Percentiles rank a stretch among this genome's conserved stretches.
These are phyloP conservation scores for Fonsecaea pedrosoi DNA, from an alignment of 2,329 filamentous ascomycete genomes.

Conservation along the genomic window DNA sequence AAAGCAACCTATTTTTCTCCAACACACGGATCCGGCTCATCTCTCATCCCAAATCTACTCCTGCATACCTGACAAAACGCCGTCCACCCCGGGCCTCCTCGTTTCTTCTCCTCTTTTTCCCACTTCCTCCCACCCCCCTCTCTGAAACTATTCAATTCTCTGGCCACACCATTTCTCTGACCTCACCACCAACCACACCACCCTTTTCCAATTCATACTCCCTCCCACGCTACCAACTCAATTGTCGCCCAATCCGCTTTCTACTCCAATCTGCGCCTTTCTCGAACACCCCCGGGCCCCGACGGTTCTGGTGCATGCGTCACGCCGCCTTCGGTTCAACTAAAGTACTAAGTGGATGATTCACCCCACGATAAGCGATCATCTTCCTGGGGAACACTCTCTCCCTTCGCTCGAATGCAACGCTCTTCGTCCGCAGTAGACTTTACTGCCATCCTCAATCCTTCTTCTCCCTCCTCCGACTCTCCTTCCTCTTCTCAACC, in stretches of 20 bases:
- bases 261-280: conserved; percentile 29
- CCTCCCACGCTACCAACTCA: conserved; percentile 30
- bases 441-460: conserved; percentile 41
- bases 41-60: conserved; percentile 23
- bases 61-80: conserved; percentile 26
- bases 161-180: conserved; percentile 32
- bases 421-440: conserved; percentile 41
- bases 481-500: conserved; percentile 28
- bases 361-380: conserved; percentile 41
- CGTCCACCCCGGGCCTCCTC: conserved; percentile 23
- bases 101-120: conserved; percentile 24
- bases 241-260: conserved; percentile 19
- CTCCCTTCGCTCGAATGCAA: conserved; percentile 39
- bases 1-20: conserved; percentile 12
- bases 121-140: not conserved
- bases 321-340: conserved; percentile 27
- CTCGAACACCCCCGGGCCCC: conserved; percentile 30
- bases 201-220: conserved; percentile 3
- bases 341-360: conserved; percentile 31
- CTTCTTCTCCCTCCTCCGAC: conserved; percentile 28
- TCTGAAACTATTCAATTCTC: conserved; percentile 29
- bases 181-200: conserved; percentile 26
- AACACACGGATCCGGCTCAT: conserved; percentile 24
- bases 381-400: conserved; percentile 35
- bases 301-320: conserved; percentile 27